A percentile compares a stretch with the other conserved stretches of the same genome.
phyloP scores from a whole-genome alignment of 495 filamentous ascomycete species.

The Podospora sp. region DNA sequence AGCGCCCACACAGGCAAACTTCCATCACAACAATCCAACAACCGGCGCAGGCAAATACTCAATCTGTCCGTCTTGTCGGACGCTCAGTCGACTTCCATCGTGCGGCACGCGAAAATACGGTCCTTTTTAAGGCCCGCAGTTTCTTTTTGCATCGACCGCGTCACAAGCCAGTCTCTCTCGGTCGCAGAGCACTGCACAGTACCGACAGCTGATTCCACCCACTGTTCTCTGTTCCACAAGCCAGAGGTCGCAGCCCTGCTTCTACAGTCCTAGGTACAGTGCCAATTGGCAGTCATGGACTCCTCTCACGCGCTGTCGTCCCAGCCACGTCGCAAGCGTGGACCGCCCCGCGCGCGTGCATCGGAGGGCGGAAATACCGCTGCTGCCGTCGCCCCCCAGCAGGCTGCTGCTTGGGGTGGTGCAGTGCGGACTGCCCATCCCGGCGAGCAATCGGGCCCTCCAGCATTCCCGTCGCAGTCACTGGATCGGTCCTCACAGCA shows the following conservation, averaged over 20 bases:
- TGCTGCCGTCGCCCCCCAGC: constrained; percentile 24
- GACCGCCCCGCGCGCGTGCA: constrained; percentile 22
- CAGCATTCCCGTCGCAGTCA: constrained; percentile 37
- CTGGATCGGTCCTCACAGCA: constrained; percentile 27
- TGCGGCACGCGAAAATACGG: neutral
- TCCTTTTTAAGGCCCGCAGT: neutral
- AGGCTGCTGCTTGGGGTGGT: constrained; percentile 26
- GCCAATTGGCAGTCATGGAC: neutral
- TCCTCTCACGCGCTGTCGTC: constrained; percentile 18
- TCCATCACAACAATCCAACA: constrained; percentile 10
- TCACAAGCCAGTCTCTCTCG: neutral
- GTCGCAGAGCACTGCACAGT: neutral
- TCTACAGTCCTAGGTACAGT: too few species aligned
- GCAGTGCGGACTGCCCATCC: constrained; percentile 35
- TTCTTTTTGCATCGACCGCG: neutral
- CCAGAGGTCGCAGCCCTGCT: too few species aligned
- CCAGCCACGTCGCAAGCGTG: constrained; percentile 40
- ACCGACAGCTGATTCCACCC: neutral
- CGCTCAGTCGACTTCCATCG: neutral
- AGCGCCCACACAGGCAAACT: constrained; percentile 8
- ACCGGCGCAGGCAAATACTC: constrained; percentile 1
- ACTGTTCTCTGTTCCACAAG: too few species aligned
- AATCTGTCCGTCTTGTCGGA: neutral
- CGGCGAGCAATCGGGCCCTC: constrained; percentile 25
- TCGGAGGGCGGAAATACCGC: constrained; percentile 36